phyloP scores from a whole-genome alignment of 805 yeast genomes.

The Lipomyces mesembrius region DNA sequence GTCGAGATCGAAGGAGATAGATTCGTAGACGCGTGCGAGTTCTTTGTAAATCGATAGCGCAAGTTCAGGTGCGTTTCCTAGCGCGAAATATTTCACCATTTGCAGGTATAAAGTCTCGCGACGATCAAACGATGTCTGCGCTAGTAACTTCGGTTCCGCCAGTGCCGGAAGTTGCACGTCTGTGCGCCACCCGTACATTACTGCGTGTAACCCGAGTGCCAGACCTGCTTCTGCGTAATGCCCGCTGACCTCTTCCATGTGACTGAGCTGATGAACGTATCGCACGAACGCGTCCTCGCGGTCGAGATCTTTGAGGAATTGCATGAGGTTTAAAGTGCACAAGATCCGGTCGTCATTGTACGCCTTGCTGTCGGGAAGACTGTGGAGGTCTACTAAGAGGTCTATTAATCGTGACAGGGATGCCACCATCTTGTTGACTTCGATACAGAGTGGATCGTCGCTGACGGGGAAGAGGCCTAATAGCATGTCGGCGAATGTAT shows the following conservation, averaged over 20 bases:
- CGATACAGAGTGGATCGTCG: constrained; percentile 54
- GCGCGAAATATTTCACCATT: constrained; percentile 70
- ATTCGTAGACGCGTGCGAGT: constrained; percentile 72
- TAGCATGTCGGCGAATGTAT: constrained; percentile 56
- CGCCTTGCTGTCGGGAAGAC: constrained; percentile 79
- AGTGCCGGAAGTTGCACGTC: constrained; percentile 60
- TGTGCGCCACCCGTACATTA: constrained; percentile 68
- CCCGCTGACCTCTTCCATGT: constrained; percentile 60
- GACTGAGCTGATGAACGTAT: constrained; percentile 76
- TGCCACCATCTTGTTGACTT: constrained; percentile 53
- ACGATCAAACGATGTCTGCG: constrained; percentile 78
- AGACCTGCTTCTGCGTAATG: constrained; percentile 84
- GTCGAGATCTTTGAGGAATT: constrained; percentile 75
- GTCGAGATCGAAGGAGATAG: constrained; percentile 71
- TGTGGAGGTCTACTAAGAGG: constrained; percentile 66
- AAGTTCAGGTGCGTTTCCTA: constrained; percentile 76
- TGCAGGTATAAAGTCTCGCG: constrained; percentile 71
- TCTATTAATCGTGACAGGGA: constrained; percentile 58
- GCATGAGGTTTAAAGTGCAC: constrained; percentile 74
- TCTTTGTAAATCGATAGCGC: constrained; percentile 81
- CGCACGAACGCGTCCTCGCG: constrained; percentile 79
- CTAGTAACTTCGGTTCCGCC: constrained; percentile 72
- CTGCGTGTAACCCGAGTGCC: constrained; percentile 74
- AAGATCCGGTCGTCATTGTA: constrained; percentile 86
- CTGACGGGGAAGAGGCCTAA: constrained; percentile 60